Conservation (phyloP, 345 rosid species). For the Eucalyptus microcorys region DNA sequence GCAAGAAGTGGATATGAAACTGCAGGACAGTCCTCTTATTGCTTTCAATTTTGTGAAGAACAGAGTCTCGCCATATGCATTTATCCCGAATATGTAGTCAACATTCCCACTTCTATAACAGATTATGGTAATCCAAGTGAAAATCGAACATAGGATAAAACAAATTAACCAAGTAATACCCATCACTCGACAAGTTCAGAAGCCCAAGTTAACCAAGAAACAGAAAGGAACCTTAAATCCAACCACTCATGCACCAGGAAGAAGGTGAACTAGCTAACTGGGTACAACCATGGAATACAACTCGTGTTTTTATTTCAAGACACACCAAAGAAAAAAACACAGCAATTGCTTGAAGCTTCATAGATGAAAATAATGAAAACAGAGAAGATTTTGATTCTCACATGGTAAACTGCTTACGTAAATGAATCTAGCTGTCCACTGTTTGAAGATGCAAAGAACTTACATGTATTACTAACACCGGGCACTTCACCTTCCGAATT, state of each 20-base stretch:
- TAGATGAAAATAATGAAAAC: neutral
- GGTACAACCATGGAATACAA: neutral
- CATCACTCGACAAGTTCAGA: neutral
- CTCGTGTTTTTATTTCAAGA: neutral
- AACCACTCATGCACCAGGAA: neutral
- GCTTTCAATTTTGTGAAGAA: neutral
- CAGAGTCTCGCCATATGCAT: neutral
- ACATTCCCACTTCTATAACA: neutral
- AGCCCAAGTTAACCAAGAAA: neutral
- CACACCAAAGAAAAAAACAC: neutral
- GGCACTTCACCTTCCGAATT: conserved; percentile 79
- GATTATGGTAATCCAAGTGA: neutral
- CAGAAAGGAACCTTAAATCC: neutral
- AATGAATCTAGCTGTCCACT: neutral
- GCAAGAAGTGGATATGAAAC: neutral
- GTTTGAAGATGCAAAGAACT: conserved; percentile 1
- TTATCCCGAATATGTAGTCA: neutral
- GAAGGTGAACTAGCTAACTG: neutral
- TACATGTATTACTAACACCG: conserved; percentile 95
- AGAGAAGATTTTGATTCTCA: neutral
- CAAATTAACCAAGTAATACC: neutral
- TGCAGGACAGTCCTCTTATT: neutral
- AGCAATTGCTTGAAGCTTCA: neutral
- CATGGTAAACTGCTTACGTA: neutral
- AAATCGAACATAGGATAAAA: neutral